Evolutionary conservation across 208 protist species (phyloP).

Genomic region (Trypanosomatidae sp.): DNA sequence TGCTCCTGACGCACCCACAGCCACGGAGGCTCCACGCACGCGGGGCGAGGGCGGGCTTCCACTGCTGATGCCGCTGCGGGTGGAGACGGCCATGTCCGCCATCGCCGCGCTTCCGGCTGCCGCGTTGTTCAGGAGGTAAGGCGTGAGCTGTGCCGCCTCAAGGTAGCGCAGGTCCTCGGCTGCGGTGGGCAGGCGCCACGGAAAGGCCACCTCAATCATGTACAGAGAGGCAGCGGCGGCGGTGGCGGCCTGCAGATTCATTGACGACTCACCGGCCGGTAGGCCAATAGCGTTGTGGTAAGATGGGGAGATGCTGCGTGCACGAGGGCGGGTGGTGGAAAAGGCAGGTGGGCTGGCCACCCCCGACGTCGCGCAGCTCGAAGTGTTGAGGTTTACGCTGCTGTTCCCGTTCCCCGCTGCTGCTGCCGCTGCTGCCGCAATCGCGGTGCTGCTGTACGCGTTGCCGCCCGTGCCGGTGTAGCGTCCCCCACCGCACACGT

Average conservation of each 20-base stretch:
- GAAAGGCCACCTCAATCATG: conserved; percentile 53
- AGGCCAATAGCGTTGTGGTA: neutral
- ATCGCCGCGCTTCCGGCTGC: neutral
- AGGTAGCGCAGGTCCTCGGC: conserved; percentile 74
- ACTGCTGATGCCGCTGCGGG: neutral
- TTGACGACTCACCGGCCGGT: neutral
- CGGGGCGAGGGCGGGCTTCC: conserved; percentile 8
- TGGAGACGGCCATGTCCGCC: too few relatives aligned
- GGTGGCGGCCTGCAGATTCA: neutral
- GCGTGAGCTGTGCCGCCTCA: conserved; percentile 40
- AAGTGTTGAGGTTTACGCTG: too few relatives aligned
- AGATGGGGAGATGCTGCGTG: too few relatives aligned
- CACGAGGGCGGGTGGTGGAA: too few relatives aligned
- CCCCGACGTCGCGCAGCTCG: too few relatives aligned
- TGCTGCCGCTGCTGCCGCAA: too few relatives aligned
- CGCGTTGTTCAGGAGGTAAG: conserved; percentile 17
- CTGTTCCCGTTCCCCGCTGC: too few relatives aligned
- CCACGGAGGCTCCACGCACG: neutral
- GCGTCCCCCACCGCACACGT: neutral
- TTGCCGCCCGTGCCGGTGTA: neutral
- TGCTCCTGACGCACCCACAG: too few relatives aligned
- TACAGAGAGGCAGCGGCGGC: conserved; percentile 6
- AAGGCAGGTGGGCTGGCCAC: too few relatives aligned
- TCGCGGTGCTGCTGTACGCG: neutral
- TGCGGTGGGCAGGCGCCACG: conserved; percentile 32